Evolutionary conservation across 176 grass and related monocot genomes (phyloP).

Genomic region (Aegilops speltoides): DNA sequence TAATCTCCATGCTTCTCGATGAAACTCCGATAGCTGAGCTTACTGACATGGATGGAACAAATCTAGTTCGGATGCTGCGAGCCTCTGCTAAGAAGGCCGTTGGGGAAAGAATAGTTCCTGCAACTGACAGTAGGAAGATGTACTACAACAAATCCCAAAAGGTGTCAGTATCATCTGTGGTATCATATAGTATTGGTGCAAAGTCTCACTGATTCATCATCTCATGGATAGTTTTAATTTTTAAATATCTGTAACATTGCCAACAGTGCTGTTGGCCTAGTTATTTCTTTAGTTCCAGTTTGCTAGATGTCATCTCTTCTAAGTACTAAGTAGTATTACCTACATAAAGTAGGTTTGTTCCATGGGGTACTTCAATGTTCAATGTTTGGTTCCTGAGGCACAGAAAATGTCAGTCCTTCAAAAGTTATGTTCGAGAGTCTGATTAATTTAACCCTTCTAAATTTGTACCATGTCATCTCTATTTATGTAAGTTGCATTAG

Average conservation of each 20-base stretch:
- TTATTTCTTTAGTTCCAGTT: constrained; percentile 3
- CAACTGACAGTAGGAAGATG: constrained; percentile 79
- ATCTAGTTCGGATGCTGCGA: constrained; percentile 83
- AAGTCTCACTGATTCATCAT: background rate
- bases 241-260: background rate
- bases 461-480: background rate
- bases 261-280: constrained; percentile 6
- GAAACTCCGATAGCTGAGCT: constrained; percentile 76
- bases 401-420: background rate
- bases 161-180: constrained; percentile 31
- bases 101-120: constrained; percentile 92
- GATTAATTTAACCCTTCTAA: constrained; percentile 10
- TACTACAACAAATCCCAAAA: constrained; percentile 83
- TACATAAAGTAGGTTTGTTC: constrained; percentile 17
- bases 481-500: background rate
- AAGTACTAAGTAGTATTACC: background rate
- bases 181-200: constrained; percentile 9
- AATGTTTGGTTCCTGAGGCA: background rate
- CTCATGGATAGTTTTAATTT: constrained; percentile 16
- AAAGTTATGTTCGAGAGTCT: background rate
- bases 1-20: constrained; percentile 89
- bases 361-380: background rate
- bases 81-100: constrained; percentile 95
- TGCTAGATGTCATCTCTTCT: background rate
- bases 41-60: constrained; percentile 87